These are phyloP conservation scores for Phalaenopsis aphrodite DNA, from an alignment of 106 monocot species.

Conservation along the genomic window DNA sequence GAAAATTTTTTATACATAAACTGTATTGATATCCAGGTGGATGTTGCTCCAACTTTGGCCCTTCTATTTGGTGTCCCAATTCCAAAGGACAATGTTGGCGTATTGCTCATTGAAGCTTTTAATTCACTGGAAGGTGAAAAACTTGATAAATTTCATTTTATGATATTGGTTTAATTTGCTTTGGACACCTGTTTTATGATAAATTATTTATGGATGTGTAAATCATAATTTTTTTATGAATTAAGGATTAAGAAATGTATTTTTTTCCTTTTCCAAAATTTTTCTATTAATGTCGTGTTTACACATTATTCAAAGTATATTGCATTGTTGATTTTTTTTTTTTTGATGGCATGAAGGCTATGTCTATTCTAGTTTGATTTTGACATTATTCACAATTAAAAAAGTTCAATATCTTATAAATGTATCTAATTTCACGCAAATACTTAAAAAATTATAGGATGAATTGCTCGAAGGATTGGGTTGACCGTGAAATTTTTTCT, in stretches of 20 bases:
- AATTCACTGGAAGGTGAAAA: constrained; percentile 49
- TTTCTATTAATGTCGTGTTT: neutral
- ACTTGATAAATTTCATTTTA: too few species aligned
- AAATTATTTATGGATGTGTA: neutral
- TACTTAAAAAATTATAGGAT: neutral
- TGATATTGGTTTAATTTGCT: too few species aligned
- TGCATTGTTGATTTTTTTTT: neutral
- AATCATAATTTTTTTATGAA: neutral
- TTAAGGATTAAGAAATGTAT: neutral
- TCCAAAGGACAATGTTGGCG: constrained; percentile 90
- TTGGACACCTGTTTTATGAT: neutral
- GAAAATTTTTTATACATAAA: neutral
- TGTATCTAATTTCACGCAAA: neutral
- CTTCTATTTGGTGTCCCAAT: constrained; percentile 91
- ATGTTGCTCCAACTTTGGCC: constrained; percentile 84
- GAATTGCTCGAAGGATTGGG: too few species aligned
- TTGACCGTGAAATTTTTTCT: too few species aligned
- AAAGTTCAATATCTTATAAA: neutral
- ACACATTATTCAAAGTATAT: neutral
- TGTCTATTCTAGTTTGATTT: neutral
- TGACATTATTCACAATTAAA: neutral
- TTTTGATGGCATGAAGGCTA: neutral
- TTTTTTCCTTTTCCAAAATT: neutral
- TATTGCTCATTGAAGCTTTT: constrained; percentile 47
- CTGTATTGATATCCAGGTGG: constrained; percentile 43